Conservation (phyloP, 345 rosid species). For the Eucalyptus victrix region DNA sequence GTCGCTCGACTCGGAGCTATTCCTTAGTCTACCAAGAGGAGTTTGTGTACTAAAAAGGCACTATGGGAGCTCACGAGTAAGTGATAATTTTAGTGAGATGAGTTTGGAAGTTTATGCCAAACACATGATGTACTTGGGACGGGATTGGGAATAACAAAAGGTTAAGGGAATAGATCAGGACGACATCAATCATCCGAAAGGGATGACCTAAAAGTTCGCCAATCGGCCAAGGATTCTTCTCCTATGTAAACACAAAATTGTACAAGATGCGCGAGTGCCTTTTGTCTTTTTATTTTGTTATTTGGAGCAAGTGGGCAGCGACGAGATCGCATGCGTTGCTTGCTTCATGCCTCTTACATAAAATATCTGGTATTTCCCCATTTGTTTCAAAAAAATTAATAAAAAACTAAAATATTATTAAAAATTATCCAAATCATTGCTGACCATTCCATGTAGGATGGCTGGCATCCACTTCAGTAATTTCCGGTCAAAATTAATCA, state of each 20-base stretch:
- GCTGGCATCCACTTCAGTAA: fast-evolving
- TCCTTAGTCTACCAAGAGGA: neutral
- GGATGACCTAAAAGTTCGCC: too few relatives aligned
- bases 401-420: too few relatives aligned
- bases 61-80: fast-evolving
- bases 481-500: fast-evolving
- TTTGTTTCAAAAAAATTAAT: too few relatives aligned
- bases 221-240: neutral
- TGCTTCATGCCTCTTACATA: neutral
- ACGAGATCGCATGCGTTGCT: neutral
- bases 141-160: neutral
- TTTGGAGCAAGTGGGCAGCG: neutral
- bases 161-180: neutral
- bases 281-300: neutral
- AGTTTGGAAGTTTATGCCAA: neutral
- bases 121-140: neutral
- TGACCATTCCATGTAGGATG: fast-evolving
- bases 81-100: neutral
- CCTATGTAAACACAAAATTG: neutral
- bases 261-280: neutral
- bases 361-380: neutral
- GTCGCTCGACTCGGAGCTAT: too few relatives aligned
- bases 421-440: fast-evolving
- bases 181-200: neutral
- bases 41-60: neutral